phyloP scores from a whole-genome alignment of 225 moss, liverwort and hornwort species.

The Straminergon stramineum region DNA sequence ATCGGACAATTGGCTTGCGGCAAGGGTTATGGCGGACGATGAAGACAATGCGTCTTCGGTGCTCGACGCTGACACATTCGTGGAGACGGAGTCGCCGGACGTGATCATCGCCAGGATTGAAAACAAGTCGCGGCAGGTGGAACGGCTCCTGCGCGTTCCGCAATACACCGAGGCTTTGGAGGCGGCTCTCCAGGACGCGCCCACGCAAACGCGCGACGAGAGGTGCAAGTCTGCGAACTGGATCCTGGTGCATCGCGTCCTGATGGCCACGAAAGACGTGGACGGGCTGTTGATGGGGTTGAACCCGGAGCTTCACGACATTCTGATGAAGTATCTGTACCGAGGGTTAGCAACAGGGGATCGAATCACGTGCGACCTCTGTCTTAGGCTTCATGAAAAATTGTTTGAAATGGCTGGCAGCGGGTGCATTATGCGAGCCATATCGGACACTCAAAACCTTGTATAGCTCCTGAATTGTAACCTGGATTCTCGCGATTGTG shows the following conservation, averaged over 20 bases:
- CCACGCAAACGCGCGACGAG: constrained; percentile 86
- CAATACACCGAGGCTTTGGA: constrained; percentile 82
- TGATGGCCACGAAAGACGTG: constrained; percentile 92
- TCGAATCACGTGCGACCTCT: constrained; percentile 82
- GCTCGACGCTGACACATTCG: constrained; percentile 55
- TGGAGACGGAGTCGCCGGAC: constrained; percentile 82
- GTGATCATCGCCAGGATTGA: constrained; percentile 84
- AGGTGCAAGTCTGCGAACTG: constrained; percentile 96
- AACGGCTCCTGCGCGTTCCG: constrained; percentile 62
- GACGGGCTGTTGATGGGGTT: constrained; percentile 65
- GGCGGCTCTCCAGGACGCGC: constrained; percentile 68
- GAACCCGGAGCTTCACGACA: constrained; percentile 73
- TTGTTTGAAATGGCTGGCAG: constrained; percentile 74
- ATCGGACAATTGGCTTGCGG: neutral
- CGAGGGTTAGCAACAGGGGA: constrained; percentile 94
- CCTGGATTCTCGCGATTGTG: neutral
- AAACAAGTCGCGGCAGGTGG: constrained; percentile 88
- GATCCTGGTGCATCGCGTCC: constrained; percentile 83
- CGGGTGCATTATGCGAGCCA: constrained; percentile 92
- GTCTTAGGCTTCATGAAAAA: constrained; percentile 79
- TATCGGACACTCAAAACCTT: constrained; percentile 72
- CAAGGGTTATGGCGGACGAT: constrained; percentile 30
- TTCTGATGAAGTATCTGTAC: constrained; percentile 96
- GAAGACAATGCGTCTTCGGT: constrained; percentile 36
- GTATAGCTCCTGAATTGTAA: constrained; percentile 28